Evolutionary conservation across 2,329 filamentous ascomycete species (phyloP).

Genomic region (Sclerotinia subarctica): DNA sequence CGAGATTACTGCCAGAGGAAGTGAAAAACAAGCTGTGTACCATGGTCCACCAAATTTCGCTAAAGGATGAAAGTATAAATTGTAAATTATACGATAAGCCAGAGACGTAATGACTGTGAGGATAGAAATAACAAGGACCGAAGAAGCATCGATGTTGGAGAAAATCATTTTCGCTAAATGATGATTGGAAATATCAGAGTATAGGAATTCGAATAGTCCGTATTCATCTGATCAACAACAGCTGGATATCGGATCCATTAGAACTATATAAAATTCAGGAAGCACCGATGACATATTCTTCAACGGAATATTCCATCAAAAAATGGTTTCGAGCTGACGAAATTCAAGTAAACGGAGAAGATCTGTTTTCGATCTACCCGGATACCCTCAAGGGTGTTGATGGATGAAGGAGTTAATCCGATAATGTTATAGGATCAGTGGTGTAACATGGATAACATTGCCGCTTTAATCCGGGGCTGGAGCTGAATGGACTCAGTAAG

Average conservation of each 20-base stretch:
- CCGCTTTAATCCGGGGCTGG: neutral
- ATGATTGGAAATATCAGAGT: neutral
- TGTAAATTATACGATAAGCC: slow-evolving; percentile 21
- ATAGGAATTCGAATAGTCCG: neutral
- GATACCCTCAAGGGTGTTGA: neutral
- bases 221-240: neutral
- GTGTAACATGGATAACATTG: neutral
- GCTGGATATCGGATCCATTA: too few species aligned
- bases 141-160: neutral
- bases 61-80: slow-evolving; percentile 24
- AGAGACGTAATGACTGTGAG: neutral
- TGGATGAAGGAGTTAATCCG: neutral
- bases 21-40: slow-evolving; percentile 12
- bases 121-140: neutral
- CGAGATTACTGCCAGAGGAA: slow-evolving; percentile 9
- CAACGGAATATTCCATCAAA: neutral
- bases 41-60: slow-evolving; percentile 21
- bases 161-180: slow-evolving; percentile 1
- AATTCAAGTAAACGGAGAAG: neutral
- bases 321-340: neutral
- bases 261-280: neutral
- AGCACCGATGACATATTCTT: neutral
- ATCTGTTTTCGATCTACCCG: neutral
- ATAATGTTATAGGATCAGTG: neutral
- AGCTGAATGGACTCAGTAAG: neutral